Evolutionary conservation across 176 grass and related monocot species (phyloP), one percentile per base, ranked within the genome.

Genomic region (Dendrocalamus sinicus): DNA sequence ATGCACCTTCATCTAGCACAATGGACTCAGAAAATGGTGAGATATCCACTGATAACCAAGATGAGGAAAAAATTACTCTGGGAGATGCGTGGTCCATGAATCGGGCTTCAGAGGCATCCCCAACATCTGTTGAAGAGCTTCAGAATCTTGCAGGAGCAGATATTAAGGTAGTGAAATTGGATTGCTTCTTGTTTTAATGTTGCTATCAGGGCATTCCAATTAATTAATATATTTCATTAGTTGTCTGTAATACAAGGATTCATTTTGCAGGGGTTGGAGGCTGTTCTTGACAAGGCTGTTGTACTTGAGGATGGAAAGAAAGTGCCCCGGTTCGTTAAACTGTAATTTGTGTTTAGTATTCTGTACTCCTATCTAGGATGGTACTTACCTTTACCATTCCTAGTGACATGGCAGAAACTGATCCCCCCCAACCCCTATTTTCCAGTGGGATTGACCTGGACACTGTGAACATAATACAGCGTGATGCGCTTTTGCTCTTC

Each of bases 261-360:
- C 75, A 30, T 86, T 92, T 80, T 89, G 17, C 79, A 99, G 97
- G 97, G 97, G 72, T 58, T 99, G 85, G 97, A 99, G 79, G 97
- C 97, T 86, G 97, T 94, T 89, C 94, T 99, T 73, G 97, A 99
- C 82, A 94, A 99, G 82, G 97, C 92, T 72, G 89, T 99, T 86
- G 94, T 96, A 87, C 87, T 99, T 83, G 97, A 96, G 84, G 87
- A 99, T 93, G 94, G 94, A 23, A 99, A 96, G 81, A 99, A 99
- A 94, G 86, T 90, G n/a, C 91, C 62, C n/a, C 75, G 92, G 97
- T 99, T 85, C 20, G 88, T 89, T 78, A 74, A 71, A 58, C 13
- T 48, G 85, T 79, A 79, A 80, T 10, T 58, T 93, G 24, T 70
- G 58, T 61, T 63, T 77, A n/a, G 40, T 73, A 37, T 4, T 37